Evolutionary conservation across 2,329 filamentous ascomycete genomes (phyloP), one percentile per base, ranked within the genome.

Genomic region (Cytospora piceae): DNA sequence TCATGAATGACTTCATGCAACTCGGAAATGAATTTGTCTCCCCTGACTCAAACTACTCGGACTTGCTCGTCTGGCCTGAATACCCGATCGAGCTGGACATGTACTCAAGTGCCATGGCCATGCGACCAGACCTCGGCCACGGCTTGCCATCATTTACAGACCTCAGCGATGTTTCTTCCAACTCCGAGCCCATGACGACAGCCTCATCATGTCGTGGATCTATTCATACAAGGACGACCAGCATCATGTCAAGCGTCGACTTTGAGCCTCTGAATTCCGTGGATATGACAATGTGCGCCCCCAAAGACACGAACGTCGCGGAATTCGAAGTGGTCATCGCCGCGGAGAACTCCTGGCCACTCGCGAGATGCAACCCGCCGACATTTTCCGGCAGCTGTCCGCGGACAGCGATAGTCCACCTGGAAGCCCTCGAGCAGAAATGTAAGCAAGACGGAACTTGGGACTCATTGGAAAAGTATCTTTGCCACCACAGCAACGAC

Each of bases 381-480:
- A 74, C 78, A 15, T 81, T 76, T 68, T 81, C 81, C 0, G 78
- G 75, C 2, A 72, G 75, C 1, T 84, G 82, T 59, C 82, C 81
- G 0, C 77, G 80, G 5, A 85, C 83, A 9, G 82, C 82, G 5
- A 81, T 83, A 39, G 76, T 83, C 29, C 82, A 85, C 66, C 75
- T 85, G 0, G 82, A 84, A 70, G 81, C 78, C 55, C 73, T 85
- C 29, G 82, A 84, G 69, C 77, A 81, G 29, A 81, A 80, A 68
- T 82, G 80, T 3, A 82, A 81, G 65, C 76, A 82, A 32, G 80
- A 81, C 49, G 76, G 76, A 29, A 81, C 78, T 1, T 85, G 83
- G 82, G 74, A 72, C 39, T 74, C 78, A 0, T 71, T 85, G 39
- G 79, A 82, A 63, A 76, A 76, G 58, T 79, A 79, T 39, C 69